Evolutionary conservation across 2,329 filamentous ascomycete genomes (phyloP).

Genomic region (Xylaria sp.): DNA sequence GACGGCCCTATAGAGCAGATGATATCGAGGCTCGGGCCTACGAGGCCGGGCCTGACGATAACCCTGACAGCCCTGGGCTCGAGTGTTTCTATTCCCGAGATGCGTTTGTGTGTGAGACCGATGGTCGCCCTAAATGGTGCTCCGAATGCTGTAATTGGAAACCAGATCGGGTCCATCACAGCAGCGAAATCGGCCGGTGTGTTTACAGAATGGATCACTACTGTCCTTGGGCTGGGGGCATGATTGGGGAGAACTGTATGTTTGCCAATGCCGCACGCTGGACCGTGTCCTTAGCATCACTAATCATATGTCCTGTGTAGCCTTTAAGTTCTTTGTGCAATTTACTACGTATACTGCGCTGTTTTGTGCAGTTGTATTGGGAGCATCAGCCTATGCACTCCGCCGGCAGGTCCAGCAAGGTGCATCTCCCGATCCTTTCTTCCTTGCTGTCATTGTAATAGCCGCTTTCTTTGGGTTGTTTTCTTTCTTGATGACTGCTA

Average conservation of each 20-base stretch:
- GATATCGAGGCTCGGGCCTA: conserved; percentile 52
- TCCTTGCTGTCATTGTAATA: conserved; percentile 73
- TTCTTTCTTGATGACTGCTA: conserved; percentile 77
- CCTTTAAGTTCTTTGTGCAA: conserved; percentile 93
- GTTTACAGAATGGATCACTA: conserved; percentile 94
- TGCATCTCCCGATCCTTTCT: conserved; percentile 63
- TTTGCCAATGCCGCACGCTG: conserved; percentile 22
- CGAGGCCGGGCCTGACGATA: conserved; percentile 54
- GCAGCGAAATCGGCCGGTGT: conserved; percentile 81
- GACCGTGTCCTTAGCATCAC: neutral
- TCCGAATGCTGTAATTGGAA: conserved; percentile 87
- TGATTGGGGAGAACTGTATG: conserved; percentile 82
- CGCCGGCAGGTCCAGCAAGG: conserved; percentile 61
- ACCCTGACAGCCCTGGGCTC: conserved; percentile 73
- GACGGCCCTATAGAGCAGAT: conserved; percentile 34
- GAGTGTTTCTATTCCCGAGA: conserved; percentile 84
- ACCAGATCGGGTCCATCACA: conserved; percentile 87
- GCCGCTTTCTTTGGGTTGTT: conserved; percentile 83
- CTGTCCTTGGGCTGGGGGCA: conserved; percentile 96
- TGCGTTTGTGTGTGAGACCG: conserved; percentile 82
- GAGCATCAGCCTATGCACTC: conserved; percentile 72
- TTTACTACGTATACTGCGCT: conserved; percentile 79
- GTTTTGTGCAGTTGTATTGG: conserved; percentile 72
- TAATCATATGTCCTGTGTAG: conserved; percentile 52
- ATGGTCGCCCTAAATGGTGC: conserved; percentile 90